Evolutionary conservation across 768 basidiomycete species (phyloP), one percentile per base, ranked within the genome.

Genomic region (Mycena amicta): DNA sequence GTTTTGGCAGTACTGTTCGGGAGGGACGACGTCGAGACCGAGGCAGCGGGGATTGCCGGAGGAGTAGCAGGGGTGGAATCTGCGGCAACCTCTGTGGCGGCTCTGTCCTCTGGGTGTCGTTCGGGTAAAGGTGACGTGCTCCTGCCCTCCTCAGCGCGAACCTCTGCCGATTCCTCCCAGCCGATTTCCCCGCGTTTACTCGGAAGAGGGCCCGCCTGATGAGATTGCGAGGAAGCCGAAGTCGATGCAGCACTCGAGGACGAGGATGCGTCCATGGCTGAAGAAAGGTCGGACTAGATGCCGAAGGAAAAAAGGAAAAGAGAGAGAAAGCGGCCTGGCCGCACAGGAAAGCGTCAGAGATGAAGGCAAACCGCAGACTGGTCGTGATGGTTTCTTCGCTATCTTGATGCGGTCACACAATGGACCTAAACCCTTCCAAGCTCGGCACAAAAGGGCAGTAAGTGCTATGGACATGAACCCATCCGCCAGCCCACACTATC

Each of bases 401-500:
- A n/a, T n/a, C n/a, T n/a, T n/a, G n/a, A n/a, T n/a, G n/a, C 28
- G 76, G 77, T 75, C 74, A 60, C 56, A 68, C 70, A 5, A 60
- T 72, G 23, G 84, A 85, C 41, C 79, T 92, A 22, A 73, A 79
- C 23, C 84, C 92, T 2, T 92, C 92, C 2, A 84, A 83, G 57
- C 83, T 94, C 3, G 92, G 92, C 39, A 90, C 87, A 0, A 92
- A 88, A 73, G 80, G 85, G 61, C 83, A 93, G 92, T 93, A 71
- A 72, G 87, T 70, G 31, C 12, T 31, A 20, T 33, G 8, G 28
- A 45, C 39, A 31, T 5, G 25, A 47, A 3, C 29, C 16, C 33
- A 15, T 23, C 55, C 18, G 26, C 16, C 5, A 23, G 26, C n/a
- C 25, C 22, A 40, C 25, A 16, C 26, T 12, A 20, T 49, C 63